Evolutionary conservation across 192 early-diverging fungal species (phyloP).

Genomic region (Coemansia sp.): DNA sequence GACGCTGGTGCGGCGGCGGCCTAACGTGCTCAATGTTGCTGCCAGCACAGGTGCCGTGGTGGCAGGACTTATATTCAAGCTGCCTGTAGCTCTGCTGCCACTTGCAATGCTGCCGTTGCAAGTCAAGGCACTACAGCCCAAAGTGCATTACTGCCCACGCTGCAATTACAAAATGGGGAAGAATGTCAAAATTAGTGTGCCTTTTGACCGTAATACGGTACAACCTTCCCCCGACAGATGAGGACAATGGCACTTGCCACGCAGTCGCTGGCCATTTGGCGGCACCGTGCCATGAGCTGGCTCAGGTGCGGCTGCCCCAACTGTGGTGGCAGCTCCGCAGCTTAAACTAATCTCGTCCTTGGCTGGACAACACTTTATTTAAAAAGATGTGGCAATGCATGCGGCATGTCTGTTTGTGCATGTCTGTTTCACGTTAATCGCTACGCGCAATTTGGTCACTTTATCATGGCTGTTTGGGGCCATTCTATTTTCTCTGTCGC

Average conservation of each 20-base stretch:
- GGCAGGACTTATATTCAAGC: constrained; percentile 22
- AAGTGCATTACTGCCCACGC: constrained; percentile 33
- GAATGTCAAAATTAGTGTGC: constrained; percentile 34
- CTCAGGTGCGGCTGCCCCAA: background rate
- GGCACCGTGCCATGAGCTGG: background rate
- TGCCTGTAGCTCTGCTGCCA: constrained; percentile 28
- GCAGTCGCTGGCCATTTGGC: background rate
- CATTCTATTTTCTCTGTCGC: background rate
- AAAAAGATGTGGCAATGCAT: constrained; percentile 4
- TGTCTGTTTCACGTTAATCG: constrained; percentile 5
- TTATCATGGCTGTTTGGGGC: background rate
- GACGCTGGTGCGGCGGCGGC: constrained; percentile 35
- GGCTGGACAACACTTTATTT: background rate
- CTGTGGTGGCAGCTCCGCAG: background rate
- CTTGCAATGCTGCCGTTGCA: constrained; percentile 43
- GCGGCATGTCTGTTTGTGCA: constrained; percentile 1
- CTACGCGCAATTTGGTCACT: background rate
- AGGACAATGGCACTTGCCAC: background rate
- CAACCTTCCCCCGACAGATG: background rate
- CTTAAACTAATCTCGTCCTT: background rate
- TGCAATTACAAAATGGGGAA: constrained; percentile 49
- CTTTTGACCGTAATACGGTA: background rate
- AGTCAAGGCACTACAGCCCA: constrained; percentile 30
- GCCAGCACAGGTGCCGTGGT: constrained; percentile 30
- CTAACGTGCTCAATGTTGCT: constrained; percentile 21